A percentile compares a stretch with the other conserved stretches of the same genome.
Evolutionary conservation across 306 rosid genomes (phyloP).

Genomic region (Cicer yamashitae): DNA sequence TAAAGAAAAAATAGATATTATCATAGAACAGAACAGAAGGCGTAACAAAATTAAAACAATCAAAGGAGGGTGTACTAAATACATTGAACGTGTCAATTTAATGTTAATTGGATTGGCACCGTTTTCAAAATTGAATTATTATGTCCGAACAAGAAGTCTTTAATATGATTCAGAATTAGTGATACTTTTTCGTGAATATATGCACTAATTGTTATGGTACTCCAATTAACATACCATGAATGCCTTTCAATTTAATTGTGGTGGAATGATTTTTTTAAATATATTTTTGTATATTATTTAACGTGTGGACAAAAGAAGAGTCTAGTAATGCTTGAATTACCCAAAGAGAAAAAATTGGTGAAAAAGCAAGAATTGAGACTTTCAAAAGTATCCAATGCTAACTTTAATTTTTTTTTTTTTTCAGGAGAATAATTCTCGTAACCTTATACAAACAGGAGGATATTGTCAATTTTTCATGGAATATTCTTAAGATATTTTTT

Average conservation of each 20-base stretch:
- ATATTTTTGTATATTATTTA: not conserved
- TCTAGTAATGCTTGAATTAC: not conserved
- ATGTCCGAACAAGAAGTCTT: slow-evolving; percentile 37
- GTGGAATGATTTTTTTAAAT: not conserved
- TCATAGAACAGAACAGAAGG: too few species aligned
- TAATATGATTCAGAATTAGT: slow-evolving; percentile 19
- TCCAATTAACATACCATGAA: too few species aligned
- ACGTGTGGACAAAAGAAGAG: not conserved
- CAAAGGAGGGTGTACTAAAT: not conserved
- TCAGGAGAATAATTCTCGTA: not conserved
- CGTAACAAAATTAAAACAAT: too few species aligned
- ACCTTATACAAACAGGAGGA: not conserved
- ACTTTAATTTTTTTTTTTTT: not conserved
- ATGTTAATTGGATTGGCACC: slow-evolving; percentile 28
- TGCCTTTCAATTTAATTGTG: not conserved
- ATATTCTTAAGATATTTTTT: not conserved
- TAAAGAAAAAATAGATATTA: too few species aligned
- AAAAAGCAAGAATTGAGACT: not conserved
- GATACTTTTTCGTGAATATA: slow-evolving; percentile 13
- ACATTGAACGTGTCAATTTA: slow-evolving; percentile 31
- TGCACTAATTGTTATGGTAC: not conserved
- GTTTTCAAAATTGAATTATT: slow-evolving; percentile 18
- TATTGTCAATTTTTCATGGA: not conserved
- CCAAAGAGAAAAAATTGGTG: not conserved
- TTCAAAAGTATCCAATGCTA: slow-evolving; percentile 1